Conservation (phyloP, 345 rosid genomes). For the Anacardium occidentale region DNA sequence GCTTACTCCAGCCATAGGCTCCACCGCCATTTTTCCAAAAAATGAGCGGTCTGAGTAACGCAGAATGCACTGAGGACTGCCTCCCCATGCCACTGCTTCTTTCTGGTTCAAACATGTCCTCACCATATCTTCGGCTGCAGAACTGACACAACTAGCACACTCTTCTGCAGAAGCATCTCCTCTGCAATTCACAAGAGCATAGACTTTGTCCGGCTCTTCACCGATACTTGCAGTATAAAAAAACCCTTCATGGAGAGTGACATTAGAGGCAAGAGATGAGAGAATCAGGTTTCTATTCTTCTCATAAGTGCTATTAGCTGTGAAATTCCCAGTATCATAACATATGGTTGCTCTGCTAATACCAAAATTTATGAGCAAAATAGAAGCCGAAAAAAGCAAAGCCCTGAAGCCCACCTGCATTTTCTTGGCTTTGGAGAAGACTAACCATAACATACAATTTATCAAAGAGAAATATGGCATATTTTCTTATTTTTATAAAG, state of each 20-base stretch:
- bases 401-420: no score
- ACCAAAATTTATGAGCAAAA: neutral
- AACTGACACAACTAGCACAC: conserved; percentile 28
- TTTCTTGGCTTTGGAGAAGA: no score
- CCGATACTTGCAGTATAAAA: conserved; percentile 28
- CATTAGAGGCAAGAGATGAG: conserved; percentile 15
- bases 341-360: neutral
- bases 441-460: no score
- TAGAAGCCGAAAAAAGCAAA: neutral
- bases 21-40: conserved; percentile 4
- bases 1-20: neutral
- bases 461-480: no score
- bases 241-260: conserved; percentile 26
- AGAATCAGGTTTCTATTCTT: conserved; percentile 26
- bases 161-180: conserved; percentile 25
- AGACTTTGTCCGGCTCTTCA: conserved; percentile 12
- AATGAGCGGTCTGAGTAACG: conserved; percentile 38
- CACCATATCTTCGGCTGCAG: conserved; percentile 17
- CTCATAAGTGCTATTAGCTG: conserved; percentile 8
- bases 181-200: conserved; percentile 36
- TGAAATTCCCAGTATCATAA: neutral
- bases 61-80: conserved; percentile 24
- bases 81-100: conserved; percentile 36
- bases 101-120: conserved; percentile 36
- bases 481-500: no score